These are phyloP conservation scores for Taphrina communis DNA, from an alignment of 1,139 yeast genomes.

Conservation along the genomic window DNA sequence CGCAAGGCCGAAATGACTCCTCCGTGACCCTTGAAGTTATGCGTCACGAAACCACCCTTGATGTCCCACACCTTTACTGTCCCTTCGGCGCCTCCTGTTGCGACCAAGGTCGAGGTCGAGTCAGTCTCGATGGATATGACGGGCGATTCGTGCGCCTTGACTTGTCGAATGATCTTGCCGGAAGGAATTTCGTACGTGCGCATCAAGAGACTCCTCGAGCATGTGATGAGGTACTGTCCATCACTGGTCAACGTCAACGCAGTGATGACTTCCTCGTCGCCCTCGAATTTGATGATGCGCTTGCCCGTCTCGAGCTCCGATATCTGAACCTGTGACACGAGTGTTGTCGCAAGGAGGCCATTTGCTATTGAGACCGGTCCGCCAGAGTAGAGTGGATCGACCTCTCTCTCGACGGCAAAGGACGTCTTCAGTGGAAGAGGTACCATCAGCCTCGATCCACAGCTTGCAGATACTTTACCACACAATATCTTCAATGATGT, in stretches of 20 bases:
- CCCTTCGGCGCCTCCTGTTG: slow-evolving; percentile 96
- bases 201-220: slow-evolving; percentile 84
- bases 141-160: slow-evolving; percentile 69
- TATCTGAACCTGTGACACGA: slow-evolving; percentile 72
- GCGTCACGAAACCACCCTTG: slow-evolving; percentile 85
- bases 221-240: slow-evolving; percentile 69
- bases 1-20: slow-evolving; percentile 81
- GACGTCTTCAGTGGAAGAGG: slow-evolving; percentile 40
- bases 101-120: slow-evolving; percentile 79
- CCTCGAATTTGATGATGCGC: slow-evolving; percentile 68
- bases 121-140: slow-evolving; percentile 80
- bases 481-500: too few species aligned
- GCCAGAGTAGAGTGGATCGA: slow-evolving; percentile 83
- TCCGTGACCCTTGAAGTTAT: slow-evolving; percentile 91
- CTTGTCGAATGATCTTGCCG: slow-evolving; percentile 50
- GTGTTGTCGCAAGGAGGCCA: slow-evolving; percentile 86
- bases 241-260: slow-evolving; percentile 78
- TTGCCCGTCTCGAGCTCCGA: slow-evolving; percentile 67
- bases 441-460: slow-evolving; percentile 7
- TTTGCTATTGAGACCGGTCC: slow-evolving; percentile 74
- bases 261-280: slow-evolving; percentile 86
- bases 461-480: neutral
- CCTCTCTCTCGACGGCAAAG: slow-evolving; percentile 48
- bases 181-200: slow-evolving; percentile 62
- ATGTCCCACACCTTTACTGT: slow-evolving; percentile 90